Evolutionary conservation across 805 yeast genomes (phyloP), one percentile per base, ranked within the genome.

Genomic region (Ogataea trehaloabstinens): DNA sequence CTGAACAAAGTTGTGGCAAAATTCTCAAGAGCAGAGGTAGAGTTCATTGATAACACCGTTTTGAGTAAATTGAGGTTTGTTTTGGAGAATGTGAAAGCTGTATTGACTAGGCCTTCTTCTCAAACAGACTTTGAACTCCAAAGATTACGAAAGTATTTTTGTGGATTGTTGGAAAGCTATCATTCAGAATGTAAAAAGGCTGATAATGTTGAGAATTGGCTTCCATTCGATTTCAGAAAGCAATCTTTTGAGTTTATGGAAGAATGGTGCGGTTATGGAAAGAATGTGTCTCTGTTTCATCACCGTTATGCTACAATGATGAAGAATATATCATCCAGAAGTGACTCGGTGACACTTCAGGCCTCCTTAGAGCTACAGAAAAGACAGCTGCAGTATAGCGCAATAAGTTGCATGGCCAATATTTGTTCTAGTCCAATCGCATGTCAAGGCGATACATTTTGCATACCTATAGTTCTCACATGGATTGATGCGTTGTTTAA

Each of bases 201-300:
- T 38, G 61, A 57, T n/a, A 61, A 63, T 13, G 67, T 74, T 2
- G 70, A 66, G 7, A 66, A 69, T 28, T 81, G 90, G 78, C 67
- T 90, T n/a, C 91, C 95, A 1, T 89, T 90, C 58, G 88, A 82
- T 48, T 91, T 89, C 2, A 69, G 96, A 37, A 79, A 85, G 21
- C 83, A 86, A 2, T 85, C 95, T 45, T 90, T 88, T 64, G 77
- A 80, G 32, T 83, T 77, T 52, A 66, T 93, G 40, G 90, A 85
- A 48, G 95, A 87, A 57, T 93, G 99, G 99, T 89, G 96, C 59
- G 95, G 95, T 0, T 79, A 78, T 60, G 97, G 98, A 2, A 81
- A 77, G 37, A 68, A 79, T 18, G 71, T 77, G 6, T 55, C 68
- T 1, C 54, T 80, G 2, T 76, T 88, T 2, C 79, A 78, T 21